Conservation (phyloP, 2,329 filamentous ascomycete species). For the Beauveria sp. region DNA sequence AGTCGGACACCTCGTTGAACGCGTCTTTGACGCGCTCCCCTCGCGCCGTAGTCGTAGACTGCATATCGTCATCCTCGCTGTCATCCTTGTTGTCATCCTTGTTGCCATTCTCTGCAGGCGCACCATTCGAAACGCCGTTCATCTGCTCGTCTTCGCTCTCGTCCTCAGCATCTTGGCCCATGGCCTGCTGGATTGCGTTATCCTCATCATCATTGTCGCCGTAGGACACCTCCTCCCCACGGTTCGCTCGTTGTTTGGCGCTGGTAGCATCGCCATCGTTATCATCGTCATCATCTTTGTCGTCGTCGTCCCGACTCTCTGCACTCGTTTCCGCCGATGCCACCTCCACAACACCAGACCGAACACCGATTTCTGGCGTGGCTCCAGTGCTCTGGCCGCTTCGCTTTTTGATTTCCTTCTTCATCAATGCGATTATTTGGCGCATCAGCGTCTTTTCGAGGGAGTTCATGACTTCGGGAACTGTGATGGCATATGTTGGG, state of each 20-base stretch:
- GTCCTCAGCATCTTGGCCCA: conserved; percentile 50
- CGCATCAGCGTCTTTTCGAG: conserved; percentile 77
- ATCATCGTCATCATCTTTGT: conserved; percentile 61
- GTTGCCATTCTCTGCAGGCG: conserved; percentile 31
- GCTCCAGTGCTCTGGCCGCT: conserved; percentile 54
- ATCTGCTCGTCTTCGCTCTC: conserved; percentile 40
- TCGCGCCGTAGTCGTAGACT: conserved; percentile 37
- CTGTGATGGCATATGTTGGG: conserved; percentile 74
- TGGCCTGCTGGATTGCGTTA: conserved; percentile 59
- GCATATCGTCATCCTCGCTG: conserved; percentile 30
- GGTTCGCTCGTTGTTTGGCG: conserved; percentile 68
- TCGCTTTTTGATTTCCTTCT: conserved; percentile 74
- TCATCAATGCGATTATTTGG: conserved; percentile 60
- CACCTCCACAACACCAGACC: conserved; percentile 45
- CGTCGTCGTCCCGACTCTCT: conserved; percentile 21
- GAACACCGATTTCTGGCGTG: conserved; percentile 63
- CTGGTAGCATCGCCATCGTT: conserved; percentile 71
- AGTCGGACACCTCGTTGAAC: conserved; percentile 61
- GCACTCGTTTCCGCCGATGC: conserved; percentile 20
- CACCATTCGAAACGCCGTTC: conserved; percentile 22
- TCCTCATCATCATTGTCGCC: conserved; percentile 92
- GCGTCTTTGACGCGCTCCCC: conserved; percentile 57
- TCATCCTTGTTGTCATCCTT: conserved; percentile 16
- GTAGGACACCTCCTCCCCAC: conserved; percentile 77
- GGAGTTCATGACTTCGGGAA: conserved; percentile 68